phyloP scores from a whole-genome alignment of 2,329 filamentous ascomycete species.

The Aspergillus hortae region DNA sequence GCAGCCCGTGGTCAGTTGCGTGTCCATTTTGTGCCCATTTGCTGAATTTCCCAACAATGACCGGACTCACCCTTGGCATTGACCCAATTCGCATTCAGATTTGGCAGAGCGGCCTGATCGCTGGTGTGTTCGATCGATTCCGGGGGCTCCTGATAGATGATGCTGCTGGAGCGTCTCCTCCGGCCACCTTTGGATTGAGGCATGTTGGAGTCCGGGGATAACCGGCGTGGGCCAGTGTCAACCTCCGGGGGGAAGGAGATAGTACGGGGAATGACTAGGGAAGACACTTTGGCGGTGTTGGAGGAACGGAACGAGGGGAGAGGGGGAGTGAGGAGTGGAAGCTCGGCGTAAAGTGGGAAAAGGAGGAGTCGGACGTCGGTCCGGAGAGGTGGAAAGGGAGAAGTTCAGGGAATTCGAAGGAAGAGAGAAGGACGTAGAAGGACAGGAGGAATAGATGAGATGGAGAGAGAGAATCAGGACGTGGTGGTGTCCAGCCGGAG shows the following conservation, averaged over 20 bases:
- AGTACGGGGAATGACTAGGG: conserved; percentile 82
- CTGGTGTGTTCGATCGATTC: conserved; percentile 97
- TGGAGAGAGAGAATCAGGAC: no score
- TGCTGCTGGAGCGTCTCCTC: conserved; percentile 92
- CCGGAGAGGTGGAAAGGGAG: not conserved
- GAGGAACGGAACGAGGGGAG: conserved; percentile 27
- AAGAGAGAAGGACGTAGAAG: not conserved
- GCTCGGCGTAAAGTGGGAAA: conserved; percentile 24
- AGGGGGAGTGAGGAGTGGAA: conserved; percentile 17
- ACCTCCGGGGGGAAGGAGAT: conserved; percentile 86
- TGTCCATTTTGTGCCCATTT: not conserved
- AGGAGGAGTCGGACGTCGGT: conserved; percentile 19
- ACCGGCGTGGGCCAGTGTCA: conserved; percentile 59
- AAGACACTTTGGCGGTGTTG: conserved; percentile 95
- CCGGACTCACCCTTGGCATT: conserved; percentile 87
- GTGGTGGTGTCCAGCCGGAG: no score
- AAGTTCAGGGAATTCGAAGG: not conserved
- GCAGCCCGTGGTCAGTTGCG: conserved; percentile 13
- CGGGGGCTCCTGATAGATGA: conserved; percentile 95
- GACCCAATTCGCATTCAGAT: conserved; percentile 97
- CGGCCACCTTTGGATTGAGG: conserved; percentile 65
- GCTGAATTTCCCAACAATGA: not conserved
- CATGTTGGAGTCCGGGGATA: conserved; percentile 59
- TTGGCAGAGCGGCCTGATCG: conserved; percentile 90
- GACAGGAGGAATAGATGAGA: not conserved